Conservation (phyloP, 768 basidiomycete species). For the Russula dissimulans region DNA sequence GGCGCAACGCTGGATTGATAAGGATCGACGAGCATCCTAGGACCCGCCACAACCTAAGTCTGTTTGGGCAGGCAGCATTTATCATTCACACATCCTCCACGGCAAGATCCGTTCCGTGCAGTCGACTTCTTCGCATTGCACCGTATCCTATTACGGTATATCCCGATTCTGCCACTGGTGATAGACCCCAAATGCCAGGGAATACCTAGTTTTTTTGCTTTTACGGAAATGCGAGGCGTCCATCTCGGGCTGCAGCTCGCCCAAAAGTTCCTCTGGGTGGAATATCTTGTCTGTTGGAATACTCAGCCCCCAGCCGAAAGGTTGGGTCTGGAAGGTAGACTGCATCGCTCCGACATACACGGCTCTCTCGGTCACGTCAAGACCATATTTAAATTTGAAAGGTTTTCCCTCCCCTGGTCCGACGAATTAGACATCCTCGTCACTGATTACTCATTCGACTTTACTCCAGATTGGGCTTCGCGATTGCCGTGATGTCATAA, state of each 20-base stretch:
- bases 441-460: not conserved
- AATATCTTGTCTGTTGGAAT: not conserved
- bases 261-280: not conserved
- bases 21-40: conserved; percentile 5
- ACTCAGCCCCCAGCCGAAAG: not conserved
- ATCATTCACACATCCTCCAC: not conserved
- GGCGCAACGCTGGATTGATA: not conserved
- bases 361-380: not conserved
- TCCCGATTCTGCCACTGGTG: not conserved
- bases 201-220: not conserved
- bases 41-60: not conserved
- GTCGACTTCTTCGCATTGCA: not conserved
- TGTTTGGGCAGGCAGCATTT: not conserved
- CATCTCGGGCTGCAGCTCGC: not conserved
- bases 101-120: not conserved
- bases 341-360: conserved; percentile 4
- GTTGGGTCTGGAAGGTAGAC: not conserved
- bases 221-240: not conserved
- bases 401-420: not conserved
- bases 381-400: not conserved
- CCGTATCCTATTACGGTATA: not conserved
- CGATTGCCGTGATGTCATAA: not conserved
- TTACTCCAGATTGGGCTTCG: conserved; percentile 3
- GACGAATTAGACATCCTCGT: not conserved
- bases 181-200: not conserved